These are phyloP conservation scores for Wakefieldia striispora DNA, from an alignment of 768 basidiomycete genomes.

Conservation along the genomic window DNA sequence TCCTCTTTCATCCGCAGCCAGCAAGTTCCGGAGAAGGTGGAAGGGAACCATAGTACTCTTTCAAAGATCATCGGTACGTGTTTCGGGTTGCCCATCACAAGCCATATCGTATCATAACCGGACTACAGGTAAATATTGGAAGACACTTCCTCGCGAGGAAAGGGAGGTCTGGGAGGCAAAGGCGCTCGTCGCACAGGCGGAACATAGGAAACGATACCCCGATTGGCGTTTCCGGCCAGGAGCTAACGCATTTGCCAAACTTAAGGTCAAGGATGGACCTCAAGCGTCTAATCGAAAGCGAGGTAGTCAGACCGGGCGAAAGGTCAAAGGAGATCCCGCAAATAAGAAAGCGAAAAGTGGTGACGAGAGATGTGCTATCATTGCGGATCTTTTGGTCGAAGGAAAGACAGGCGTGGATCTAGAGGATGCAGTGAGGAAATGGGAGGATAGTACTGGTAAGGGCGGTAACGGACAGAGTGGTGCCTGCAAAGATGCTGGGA, in stretches of 20 bases:
- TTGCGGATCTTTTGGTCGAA: constrained; percentile 61
- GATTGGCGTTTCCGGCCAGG: constrained; percentile 82
- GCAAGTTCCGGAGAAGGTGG: constrained; percentile 72
- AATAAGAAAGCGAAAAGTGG: constrained; percentile 29
- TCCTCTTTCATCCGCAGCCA: constrained; percentile 74
- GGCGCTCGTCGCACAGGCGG: constrained; percentile 66
- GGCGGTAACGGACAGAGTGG: constrained; percentile 4
- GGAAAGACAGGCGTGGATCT: constrained; percentile 66
- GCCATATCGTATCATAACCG: not conserved
- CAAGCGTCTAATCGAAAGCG: constrained; percentile 29
- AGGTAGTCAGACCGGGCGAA: constrained; percentile 25
- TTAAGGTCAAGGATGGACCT: constrained; percentile 41
- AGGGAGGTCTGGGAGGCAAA: constrained; percentile 76
- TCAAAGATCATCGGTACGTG: constrained; percentile 75
- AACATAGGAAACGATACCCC: constrained; percentile 72
- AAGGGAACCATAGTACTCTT: constrained; percentile 75
- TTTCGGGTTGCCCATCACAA: not conserved
- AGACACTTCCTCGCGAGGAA: constrained; percentile 62
- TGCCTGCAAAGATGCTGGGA: constrained; percentile 3
- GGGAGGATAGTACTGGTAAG: constrained; percentile 22
- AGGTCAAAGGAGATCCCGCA: constrained; percentile 31
- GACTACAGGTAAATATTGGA: constrained; percentile 67
- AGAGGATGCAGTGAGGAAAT: constrained; percentile 59
- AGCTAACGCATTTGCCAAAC: constrained; percentile 41
- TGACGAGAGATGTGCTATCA: constrained; percentile 64